A percentile compares a stretch with the other conserved stretches of the same genome.
These are phyloP conservation scores for Talaromyces adpressus DNA, from an alignment of 495 filamentous ascomycete species.

Conservation along the genomic window DNA sequence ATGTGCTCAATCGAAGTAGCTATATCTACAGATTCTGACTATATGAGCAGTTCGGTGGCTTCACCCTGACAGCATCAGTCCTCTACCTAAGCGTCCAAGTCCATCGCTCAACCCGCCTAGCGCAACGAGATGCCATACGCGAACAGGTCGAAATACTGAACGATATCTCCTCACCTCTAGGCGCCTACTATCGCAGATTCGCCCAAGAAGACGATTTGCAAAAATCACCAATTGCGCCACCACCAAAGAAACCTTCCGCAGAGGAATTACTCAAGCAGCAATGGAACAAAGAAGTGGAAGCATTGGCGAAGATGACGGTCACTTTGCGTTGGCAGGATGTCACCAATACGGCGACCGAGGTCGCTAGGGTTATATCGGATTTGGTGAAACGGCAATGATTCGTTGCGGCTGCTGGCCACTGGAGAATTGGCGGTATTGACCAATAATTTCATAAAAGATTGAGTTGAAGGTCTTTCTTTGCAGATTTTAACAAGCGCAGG, in stretches of 20 bases:
- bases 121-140: constrained; percentile 64
- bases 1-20: constrained; percentile 24
- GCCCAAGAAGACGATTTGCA: constrained; percentile 22
- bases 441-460: background rate
- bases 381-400: constrained; percentile 31
- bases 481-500: background rate
- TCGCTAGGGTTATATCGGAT: constrained; percentile 23
- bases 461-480: background rate
- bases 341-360: constrained; percentile 37
- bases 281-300: constrained; percentile 73
- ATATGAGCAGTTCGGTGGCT: constrained; percentile 56
- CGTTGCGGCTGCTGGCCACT: background rate
- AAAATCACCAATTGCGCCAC: constrained; percentile 26
- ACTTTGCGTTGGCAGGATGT: constrained; percentile 55
- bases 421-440: background rate
- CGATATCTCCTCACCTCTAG: constrained; percentile 41
- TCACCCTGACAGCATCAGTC: constrained; percentile 74
- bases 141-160: constrained; percentile 59
- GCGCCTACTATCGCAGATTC: constrained; percentile 34
- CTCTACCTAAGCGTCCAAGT: constrained; percentile 74
- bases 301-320: constrained; percentile 58
- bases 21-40: constrained; percentile 4
- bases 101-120: constrained; percentile 63
- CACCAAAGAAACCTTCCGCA: constrained; percentile 40
- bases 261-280: constrained; percentile 65